Base-by-base conservation (phyloP, 2,329 filamentous ascomycete species). In the Xylariaceae sp. region DNA sequence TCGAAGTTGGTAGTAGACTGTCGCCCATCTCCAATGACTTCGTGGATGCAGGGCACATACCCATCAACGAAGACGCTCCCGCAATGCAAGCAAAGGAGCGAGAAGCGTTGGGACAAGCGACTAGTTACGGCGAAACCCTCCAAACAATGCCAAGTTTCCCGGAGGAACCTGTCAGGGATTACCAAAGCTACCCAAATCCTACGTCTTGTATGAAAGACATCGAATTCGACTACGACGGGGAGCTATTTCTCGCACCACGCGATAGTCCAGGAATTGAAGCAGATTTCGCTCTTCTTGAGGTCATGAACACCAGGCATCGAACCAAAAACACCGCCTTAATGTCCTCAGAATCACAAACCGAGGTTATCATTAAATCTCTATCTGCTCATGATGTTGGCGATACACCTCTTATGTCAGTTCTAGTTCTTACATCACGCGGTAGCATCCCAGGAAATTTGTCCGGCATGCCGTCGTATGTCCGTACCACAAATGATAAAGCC, bases 261-360 rank as follows among this genome's bases (percentile, higher is more conserved):
- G 27, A 32, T 26, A 43, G 40, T 23, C 40, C 40, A n/a, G 40
- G 27, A 6, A 21, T 13, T 16, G 40, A 32, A 18, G 40, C 40
- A 21, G 40, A 43, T 26, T 43, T 43, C 32, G 40, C 40, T 21
- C 40, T 43, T 23, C 40, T 43, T n/a, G 40, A 43, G 10, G 40
- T 32, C 26, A 43, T 27, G 10, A 27, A 43, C 6, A 32, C 11
- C 16, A 26, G 27, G 6, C 40, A 43, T 8, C 20, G 40, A 27
- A 13, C 6, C 18, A 18, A 32, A 32, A 43, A 43, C 21, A 11
- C 23, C 6, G 40, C 32, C 5, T 30, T 27, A 23, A 43, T n/a
- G n/a, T n/a, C n/a, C n/a, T n/a, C 37, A n/a, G 13, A 43, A 4
- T 7, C 7, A 16, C 29, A 43, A 3, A n/a, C 4, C 11, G 29